Conservation (phyloP, 148 eudicot species). For the Rhododendron henanense region DNA sequence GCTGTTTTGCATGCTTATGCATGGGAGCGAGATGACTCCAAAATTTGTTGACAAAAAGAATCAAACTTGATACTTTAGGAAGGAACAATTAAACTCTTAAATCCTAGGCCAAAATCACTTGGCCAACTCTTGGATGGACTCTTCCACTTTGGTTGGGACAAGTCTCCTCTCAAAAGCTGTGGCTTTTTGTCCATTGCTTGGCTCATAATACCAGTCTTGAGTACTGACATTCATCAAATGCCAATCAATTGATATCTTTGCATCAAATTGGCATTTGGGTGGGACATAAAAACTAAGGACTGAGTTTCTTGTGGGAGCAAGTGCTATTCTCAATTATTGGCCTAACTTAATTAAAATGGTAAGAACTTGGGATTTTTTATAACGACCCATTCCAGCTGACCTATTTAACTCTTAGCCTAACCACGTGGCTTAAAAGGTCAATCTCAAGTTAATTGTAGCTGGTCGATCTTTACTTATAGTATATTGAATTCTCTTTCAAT, state of each 20-base stretch:
- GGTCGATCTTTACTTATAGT: no score
- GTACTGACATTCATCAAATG: neutral
- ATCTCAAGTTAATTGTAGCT: no score
- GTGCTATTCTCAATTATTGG: neutral
- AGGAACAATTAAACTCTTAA: no score
- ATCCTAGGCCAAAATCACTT: no score
- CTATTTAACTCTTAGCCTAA: no score
- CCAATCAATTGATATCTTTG: neutral
- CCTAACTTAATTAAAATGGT: neutral
- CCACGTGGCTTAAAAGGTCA: no score
- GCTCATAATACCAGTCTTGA: neutral
- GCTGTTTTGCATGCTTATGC: no score
- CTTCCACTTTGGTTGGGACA: neutral
- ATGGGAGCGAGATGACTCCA: no score
- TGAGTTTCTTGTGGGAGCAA: neutral
- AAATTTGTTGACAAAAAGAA: no score
- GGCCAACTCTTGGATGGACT: neutral
- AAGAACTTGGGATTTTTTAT: neutral
- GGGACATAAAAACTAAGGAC: neutral
- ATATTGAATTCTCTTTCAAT: no score
- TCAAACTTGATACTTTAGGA: no score
- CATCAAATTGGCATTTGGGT: neutral
- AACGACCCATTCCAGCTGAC: accelerated
- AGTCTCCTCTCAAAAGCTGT: slow-evolving; percentile 7
- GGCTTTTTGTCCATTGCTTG: neutral